These are phyloP conservation scores for Wickerhamomyces sydowiorum DNA, from an alignment of 805 yeast species.

Conservation along the genomic window DNA sequence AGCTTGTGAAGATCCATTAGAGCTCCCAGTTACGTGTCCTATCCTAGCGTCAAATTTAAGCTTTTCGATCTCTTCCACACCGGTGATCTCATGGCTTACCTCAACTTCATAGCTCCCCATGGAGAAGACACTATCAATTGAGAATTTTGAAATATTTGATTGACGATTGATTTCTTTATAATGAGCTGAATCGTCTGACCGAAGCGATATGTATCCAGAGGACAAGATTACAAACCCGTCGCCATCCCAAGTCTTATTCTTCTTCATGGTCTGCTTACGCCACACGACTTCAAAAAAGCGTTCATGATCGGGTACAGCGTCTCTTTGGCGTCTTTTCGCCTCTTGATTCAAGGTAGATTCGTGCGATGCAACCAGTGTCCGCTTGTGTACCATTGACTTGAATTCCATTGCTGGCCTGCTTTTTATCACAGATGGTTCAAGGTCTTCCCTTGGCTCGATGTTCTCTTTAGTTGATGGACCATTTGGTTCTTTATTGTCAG, in stretches of 20 bases:
- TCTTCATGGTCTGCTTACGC: conserved; percentile 66
- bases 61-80: conserved; percentile 16
- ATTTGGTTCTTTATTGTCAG: neutral
- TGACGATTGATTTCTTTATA: conserved; percentile 21
- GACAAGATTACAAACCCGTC: conserved; percentile 60
- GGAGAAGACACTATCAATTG: conserved; percentile 35
- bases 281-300: conserved; percentile 19
- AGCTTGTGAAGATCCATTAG: neutral
- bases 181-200: conserved; percentile 26
- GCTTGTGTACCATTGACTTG: neutral
- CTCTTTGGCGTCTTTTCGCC: neutral
- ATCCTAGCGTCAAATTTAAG: neutral
- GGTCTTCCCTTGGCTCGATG: neutral
- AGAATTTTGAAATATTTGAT: conserved; percentile 16
- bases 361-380: neutral
- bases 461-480: neutral
- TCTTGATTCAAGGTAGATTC: too few relatives aligned
- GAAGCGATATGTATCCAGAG: conserved; percentile 22
- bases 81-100: conserved; percentile 41
- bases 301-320: neutral
- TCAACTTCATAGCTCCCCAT: conserved; percentile 61
- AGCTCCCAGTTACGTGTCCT: neutral
- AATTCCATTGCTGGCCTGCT: neutral
- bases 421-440: neutral
- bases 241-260: conserved; percentile 93